Evolutionary conservation across 1,139 yeast species (phyloP), one percentile per base, ranked within the genome.

Genomic region (Suhomyces yuchorum): DNA sequence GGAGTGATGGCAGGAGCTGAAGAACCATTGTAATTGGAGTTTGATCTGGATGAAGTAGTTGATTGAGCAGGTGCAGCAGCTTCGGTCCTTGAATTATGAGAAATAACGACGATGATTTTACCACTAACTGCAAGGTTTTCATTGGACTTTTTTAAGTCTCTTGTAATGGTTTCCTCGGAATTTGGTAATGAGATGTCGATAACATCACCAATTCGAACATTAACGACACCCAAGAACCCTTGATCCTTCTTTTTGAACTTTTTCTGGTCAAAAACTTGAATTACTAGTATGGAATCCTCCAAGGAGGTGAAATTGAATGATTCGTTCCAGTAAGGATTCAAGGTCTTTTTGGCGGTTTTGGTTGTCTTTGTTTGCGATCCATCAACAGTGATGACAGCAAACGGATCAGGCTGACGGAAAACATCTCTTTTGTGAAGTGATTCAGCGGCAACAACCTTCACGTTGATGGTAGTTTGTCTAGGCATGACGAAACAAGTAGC

Each of bases 241-340:
- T 93, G 99, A 65, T 93, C 99, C 79, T 91, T 92, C 84, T 91
- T 91, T 67, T 93, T 93, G 73, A 93, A 93, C 70, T 93, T 93
- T 66, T 91, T 92, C 68, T 92, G 98, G 67, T 93, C 99, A 69
- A 95, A 93, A 14, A 93, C 95, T 67, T 93, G 99, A 54, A 93
- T 84, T 8, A 95, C 96, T 50, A 93, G 75, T 40, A 92, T 89
- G 17, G 96, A 87, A 58, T 88, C 87, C 60, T 91, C 97, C 55
- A 78, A 79, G 24, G 93, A 95, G 56, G 82, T 84, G 65, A 73
- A 71, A 80, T 82, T 82, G 64, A 93, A 95, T 5, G 88, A 76
- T 69, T 93, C 97, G 67, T 93, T 91, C 99, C 99, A 93, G 66
- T 92, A 93, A 15, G 99, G 99, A 61, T 93, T 91, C 59, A 93